Evolutionary conservation across 1,139 yeast species (phyloP).

Genomic region (Debaryomyces singareniensis): DNA sequence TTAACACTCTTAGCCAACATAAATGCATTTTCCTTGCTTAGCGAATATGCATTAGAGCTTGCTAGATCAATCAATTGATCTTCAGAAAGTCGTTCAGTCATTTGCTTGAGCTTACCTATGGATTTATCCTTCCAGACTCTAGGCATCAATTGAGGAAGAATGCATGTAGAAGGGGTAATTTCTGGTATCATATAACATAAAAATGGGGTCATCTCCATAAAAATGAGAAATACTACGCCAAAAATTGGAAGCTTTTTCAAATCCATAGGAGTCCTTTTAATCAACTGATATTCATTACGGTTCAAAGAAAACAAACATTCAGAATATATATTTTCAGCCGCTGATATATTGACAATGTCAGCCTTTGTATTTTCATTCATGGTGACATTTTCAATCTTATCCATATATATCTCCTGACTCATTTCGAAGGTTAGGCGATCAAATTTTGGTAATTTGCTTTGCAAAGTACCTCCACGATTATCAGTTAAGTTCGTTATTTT

Average conservation of each 20-base stretch:
- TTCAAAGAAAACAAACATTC: slow-evolving; percentile 30
- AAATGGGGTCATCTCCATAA: slow-evolving; percentile 60
- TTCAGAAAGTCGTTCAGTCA: slow-evolving; percentile 6
- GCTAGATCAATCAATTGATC: slow-evolving; percentile 16
- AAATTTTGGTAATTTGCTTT: slow-evolving; percentile 21
- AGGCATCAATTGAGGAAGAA: slow-evolving; percentile 45
- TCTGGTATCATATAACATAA: slow-evolving; percentile 55
- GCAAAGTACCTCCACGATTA: slow-evolving; percentile 18
- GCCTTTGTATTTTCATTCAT: slow-evolving; percentile 11
- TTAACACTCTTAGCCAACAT: slow-evolving; percentile 28
- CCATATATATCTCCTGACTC: slow-evolving; percentile 31
- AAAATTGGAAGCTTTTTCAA: slow-evolving; percentile 57
- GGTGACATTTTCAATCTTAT: slow-evolving; percentile 19
- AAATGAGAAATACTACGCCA: slow-evolving; percentile 48
- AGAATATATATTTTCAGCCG: slow-evolving; percentile 5
- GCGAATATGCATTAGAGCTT: slow-evolving; percentile 36
- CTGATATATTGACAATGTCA: slow-evolving; percentile 14
- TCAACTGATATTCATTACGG: slow-evolving; percentile 47
- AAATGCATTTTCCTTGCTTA: slow-evolving; percentile 30
- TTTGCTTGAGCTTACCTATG: slow-evolving; percentile 2
- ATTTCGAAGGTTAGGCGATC: slow-evolving; percentile 23
- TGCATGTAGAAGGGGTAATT: slow-evolving; percentile 65
- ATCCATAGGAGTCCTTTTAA: slow-evolving; percentile 55
- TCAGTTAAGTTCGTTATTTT: slow-evolving; percentile 20
- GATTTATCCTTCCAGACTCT: slow-evolving; percentile 23